phyloP scores from a whole-genome alignment of 2,329 filamentous ascomycete genomes.

The Stylonectria norvegica region DNA sequence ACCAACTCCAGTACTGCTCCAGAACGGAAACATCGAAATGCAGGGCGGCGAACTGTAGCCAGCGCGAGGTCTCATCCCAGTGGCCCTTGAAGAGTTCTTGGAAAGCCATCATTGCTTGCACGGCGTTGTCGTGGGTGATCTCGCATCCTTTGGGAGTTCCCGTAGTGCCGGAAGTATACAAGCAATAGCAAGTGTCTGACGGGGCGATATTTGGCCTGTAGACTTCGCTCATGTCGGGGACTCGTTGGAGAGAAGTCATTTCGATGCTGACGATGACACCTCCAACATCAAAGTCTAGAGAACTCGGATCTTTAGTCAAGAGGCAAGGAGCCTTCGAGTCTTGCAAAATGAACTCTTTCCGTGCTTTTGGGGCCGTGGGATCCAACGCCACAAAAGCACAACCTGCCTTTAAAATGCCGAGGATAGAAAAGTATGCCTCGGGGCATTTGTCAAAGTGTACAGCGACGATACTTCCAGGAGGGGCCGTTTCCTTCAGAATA shows the following conservation, averaged over 20 bases:
- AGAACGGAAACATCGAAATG: slow-evolving; percentile 93
- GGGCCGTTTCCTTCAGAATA: slow-evolving; percentile 51
- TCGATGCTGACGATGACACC: slow-evolving; percentile 34
- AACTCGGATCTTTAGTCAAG: slow-evolving; percentile 46
- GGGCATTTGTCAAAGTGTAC: slow-evolving; percentile 83
- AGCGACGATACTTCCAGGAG: slow-evolving; percentile 62
- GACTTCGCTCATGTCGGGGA: slow-evolving; percentile 11
- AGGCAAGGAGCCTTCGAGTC: slow-evolving; percentile 68
- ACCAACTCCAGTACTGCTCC: slow-evolving; percentile 96
- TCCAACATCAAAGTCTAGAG: slow-evolving; percentile 32
- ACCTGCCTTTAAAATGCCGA: slow-evolving; percentile 79
- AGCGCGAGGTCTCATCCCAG: slow-evolving; percentile 71
- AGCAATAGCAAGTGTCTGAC: slow-evolving; percentile 69
- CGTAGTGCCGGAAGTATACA: slow-evolving; percentile 86
- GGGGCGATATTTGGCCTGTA: slow-evolving; percentile 24
- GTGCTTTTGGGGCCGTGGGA: slow-evolving; percentile 64
- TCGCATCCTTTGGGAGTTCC: slow-evolving; percentile 85
- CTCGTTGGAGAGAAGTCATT: slow-evolving; percentile 28
- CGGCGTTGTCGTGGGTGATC: slow-evolving; percentile 82
- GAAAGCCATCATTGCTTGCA: slow-evolving; percentile 87
- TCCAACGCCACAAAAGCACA: slow-evolving; percentile 81
- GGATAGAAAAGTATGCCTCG: slow-evolving; percentile 76
- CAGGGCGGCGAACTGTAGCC: slow-evolving; percentile 90
- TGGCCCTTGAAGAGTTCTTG: slow-evolving; percentile 71
- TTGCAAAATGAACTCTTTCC: slow-evolving; percentile 73